Conservation (phyloP, 768 basidiomycete species). For the Tephrocybe sp. region DNA sequence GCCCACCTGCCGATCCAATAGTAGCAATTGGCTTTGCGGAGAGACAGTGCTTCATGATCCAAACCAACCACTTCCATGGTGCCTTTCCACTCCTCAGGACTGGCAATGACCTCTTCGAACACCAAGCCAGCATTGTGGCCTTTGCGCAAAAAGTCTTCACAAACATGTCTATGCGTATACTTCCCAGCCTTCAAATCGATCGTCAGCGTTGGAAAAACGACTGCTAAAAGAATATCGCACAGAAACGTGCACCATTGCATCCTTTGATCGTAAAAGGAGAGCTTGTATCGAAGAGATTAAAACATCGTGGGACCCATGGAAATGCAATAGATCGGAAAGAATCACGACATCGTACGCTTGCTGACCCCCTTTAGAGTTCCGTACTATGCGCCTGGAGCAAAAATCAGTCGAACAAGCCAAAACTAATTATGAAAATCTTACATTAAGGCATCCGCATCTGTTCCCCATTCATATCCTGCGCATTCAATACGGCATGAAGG, state of each 20-base stretch:
- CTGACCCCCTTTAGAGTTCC: background rate
- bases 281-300: conserved; percentile 47
- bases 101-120: conserved; percentile 40
- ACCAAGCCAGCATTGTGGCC: conserved; percentile 37
- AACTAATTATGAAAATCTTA: conserved; percentile 25
- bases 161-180: conserved; percentile 53
- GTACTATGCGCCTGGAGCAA: conserved; percentile 15
- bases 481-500: conserved; percentile 40
- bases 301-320: conserved; percentile 54
- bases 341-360: conserved; percentile 57
- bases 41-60: conserved; percentile 40
- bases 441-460: conserved; percentile 43
- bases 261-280: conserved; percentile 41
- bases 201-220: background rate
- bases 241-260: conserved; percentile 53
- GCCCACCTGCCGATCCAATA: conserved; percentile 63
- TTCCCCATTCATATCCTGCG: conserved; percentile 66
- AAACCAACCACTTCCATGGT: conserved; percentile 42
- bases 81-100: conserved; percentile 46
- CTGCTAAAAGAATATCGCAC: conserved; percentile 23
- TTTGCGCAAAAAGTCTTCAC: conserved; percentile 48
- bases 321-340: conserved; percentile 72
- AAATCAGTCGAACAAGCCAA: background rate
- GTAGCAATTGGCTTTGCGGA: conserved; percentile 56
- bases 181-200: conserved; percentile 43